Evolutionary conservation across 2,329 filamentous ascomycete genomes (phyloP).

Genomic region (Gnomoniopsis smithogilvyi): DNA sequence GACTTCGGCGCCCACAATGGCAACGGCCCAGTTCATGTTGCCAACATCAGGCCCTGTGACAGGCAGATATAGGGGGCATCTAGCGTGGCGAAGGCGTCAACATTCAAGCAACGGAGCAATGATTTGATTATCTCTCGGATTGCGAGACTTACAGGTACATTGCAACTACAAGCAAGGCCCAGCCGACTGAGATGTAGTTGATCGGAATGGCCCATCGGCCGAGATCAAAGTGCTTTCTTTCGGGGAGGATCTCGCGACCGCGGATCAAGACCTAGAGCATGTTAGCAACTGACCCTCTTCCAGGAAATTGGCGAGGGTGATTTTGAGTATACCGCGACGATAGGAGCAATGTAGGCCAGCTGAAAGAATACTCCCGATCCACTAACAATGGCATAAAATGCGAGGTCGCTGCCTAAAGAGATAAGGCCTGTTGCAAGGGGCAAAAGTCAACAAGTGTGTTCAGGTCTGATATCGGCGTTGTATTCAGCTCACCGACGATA

Average conservation of each 20-base stretch:
- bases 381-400: slow-evolving; percentile 1
- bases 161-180: background rate
- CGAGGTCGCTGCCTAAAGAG: background rate
- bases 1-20: background rate
- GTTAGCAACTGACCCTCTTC: background rate
- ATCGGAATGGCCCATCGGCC: background rate
- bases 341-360: background rate
- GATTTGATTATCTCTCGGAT: background rate
- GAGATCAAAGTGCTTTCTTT: slow-evolving; percentile 1
- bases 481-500: background rate
- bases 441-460: background rate
- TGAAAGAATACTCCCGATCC: slow-evolving; percentile 1
- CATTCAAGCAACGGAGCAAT: too few relatives aligned
- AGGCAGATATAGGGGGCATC: background rate
- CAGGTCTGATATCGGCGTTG: too few relatives aligned
- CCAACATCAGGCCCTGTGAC: background rate
- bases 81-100: background rate
- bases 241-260: background rate
- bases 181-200: background rate
- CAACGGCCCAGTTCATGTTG: slow-evolving; percentile 1
- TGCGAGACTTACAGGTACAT: background rate
- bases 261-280: background rate
- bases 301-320: too few relatives aligned
- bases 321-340: background rate
- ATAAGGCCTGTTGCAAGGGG: background rate